Conservation (phyloP, 768 basidiomycete species). For the Leucogyrophana mollusca region DNA sequence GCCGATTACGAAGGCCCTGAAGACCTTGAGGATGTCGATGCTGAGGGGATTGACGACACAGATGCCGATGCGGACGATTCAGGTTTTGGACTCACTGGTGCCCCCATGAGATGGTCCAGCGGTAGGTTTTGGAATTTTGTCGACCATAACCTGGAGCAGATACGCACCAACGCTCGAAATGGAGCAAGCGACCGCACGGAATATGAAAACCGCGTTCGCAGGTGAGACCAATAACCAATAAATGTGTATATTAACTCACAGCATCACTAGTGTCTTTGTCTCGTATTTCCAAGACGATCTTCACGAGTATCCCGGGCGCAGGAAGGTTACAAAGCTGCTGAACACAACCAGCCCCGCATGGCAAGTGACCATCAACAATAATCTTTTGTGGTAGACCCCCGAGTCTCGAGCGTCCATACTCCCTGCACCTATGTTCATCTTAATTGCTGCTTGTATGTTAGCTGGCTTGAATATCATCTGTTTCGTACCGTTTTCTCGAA, state of each 20-base stretch:
- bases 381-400: conserved; percentile 2
- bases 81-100: too few species aligned
- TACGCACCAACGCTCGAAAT: neutral
- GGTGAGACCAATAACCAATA: too few species aligned
- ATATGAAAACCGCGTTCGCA: neutral
- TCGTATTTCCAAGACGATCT: conserved; percentile 4
- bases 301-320: neutral
- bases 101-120: too few species aligned
- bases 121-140: conserved; percentile 3
- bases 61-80: too few species aligned
- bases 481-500: too few species aligned
- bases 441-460: too few species aligned
- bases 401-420: too few species aligned
- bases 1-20: neutral
- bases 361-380: neutral
- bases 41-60: neutral
- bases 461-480: too few species aligned
- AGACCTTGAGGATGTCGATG: neutral
- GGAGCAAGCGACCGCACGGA: neutral
- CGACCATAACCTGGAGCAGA: neutral
- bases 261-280: neutral
- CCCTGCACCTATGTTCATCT: too few species aligned
- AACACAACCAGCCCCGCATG: neutral
- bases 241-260: neutral
- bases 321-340: neutral